Evolutionary conservation across 2,329 filamentous ascomycete species (phyloP).

Genomic region (Fusarium bulbicola): DNA sequence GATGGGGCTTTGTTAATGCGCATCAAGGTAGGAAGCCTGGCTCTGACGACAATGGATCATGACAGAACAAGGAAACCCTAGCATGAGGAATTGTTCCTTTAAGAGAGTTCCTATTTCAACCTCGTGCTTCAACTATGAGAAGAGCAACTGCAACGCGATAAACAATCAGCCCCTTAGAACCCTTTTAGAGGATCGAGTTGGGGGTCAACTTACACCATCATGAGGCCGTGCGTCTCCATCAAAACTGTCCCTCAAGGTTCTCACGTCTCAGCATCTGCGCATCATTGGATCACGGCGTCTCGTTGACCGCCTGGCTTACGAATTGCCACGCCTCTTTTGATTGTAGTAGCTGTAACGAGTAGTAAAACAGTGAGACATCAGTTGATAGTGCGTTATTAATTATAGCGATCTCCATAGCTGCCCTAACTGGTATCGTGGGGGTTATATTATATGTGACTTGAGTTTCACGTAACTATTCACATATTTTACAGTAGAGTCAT

Average conservation of each 20-base stretch:
- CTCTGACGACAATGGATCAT: not conserved
- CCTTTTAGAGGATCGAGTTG: not conserved
- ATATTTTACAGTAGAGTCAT: not conserved
- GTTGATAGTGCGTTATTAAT: not conserved
- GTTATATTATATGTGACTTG: not conserved
- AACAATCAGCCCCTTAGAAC: not conserved
- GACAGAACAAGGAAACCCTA: not conserved
- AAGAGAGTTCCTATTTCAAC: not conserved
- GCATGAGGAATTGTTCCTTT: slow-evolving; percentile 3
- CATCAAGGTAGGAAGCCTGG: not conserved
- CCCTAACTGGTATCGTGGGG: not conserved
- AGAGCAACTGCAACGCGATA: not conserved
- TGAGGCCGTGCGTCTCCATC: slow-evolving; percentile 22
- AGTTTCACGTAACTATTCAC: not conserved
- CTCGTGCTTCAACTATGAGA: not conserved
- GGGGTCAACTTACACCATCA: slow-evolving; percentile 25
- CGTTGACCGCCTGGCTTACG: slow-evolving; percentile 31
- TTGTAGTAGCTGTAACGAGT: not conserved
- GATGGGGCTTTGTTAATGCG: slow-evolving; percentile 9
- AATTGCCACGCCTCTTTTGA: slow-evolving; percentile 7
- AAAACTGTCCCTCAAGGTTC: slow-evolving; percentile 42
- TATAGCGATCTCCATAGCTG: slow-evolving; percentile 1
- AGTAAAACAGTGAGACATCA: slow-evolving; percentile 9
- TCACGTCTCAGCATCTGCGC: slow-evolving; percentile 26
- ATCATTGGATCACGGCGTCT: slow-evolving; percentile 33